Conservation (phyloP, 805 yeast genomes). For the Candida pseudoglaebosa region DNA sequence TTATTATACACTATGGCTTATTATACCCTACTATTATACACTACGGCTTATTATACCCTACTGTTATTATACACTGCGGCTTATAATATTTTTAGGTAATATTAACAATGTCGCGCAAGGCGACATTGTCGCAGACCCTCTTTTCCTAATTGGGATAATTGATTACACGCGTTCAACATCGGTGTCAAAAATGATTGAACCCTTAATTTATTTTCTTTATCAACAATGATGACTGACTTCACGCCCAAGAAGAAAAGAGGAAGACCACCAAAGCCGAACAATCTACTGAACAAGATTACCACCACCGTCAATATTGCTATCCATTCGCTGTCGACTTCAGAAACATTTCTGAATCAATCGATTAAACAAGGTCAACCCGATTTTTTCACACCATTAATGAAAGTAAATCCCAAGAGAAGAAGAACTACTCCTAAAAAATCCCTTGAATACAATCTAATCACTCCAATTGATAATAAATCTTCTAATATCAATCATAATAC, state of each 20-base stretch:
- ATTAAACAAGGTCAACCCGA: conserved; percentile 41
- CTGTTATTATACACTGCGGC: too few species aligned
- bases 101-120: too few species aligned
- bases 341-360: conserved; percentile 33
- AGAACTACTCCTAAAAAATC: conserved; percentile 8
- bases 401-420: conserved; percentile 30
- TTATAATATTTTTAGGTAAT: too few species aligned
- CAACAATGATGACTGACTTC: background rate
- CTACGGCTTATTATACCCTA: too few species aligned
- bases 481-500: conserved; percentile 5
- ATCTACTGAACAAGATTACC: conserved; percentile 33
- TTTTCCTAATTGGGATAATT: conserved; percentile 4
- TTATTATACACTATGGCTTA: too few species aligned
- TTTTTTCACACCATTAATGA: conserved; percentile 40
- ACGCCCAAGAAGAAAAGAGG: conserved; percentile 39
- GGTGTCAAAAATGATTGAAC: conserved; percentile 1
- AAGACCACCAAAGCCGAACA: conserved; percentile 43
- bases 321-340: conserved; percentile 40
- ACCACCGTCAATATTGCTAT: conserved; percentile 39
- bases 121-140: background rate
- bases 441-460: conserved; percentile 11
- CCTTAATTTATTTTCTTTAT: background rate
- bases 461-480: conserved; percentile 14
- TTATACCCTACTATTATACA: too few species aligned
- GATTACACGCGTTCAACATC: conserved; percentile 5